phyloP scores from a whole-genome alignment of 2,329 filamentous ascomycete genomes.

The Chaetomium olivaceum region DNA sequence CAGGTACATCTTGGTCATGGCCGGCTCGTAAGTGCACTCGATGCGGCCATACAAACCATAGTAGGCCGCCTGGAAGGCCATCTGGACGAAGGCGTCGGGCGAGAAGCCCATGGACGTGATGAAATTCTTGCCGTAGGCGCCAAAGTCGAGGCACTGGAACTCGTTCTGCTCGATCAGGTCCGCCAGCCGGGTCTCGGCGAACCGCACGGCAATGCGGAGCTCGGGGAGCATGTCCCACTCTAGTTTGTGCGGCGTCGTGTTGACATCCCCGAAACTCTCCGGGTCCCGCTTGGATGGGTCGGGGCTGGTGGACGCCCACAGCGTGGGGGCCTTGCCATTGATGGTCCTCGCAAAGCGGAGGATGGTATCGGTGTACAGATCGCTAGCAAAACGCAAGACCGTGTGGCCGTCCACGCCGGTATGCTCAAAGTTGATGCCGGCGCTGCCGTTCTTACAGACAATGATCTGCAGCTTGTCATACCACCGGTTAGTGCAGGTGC shows the following conservation, averaged over 20 bases:
- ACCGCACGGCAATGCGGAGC: conserved; percentile 84
- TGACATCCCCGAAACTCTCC: conserved; percentile 87
- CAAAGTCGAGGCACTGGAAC: conserved; percentile 88
- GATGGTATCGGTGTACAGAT: conserved; percentile 97
- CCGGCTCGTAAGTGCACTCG: conserved; percentile 95
- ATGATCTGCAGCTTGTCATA: conserved; percentile 99
- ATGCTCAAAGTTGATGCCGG: conserved; percentile 98
- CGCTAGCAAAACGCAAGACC: conserved; percentile 91
- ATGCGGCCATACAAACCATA: conserved; percentile 93
- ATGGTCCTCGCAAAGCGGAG: conserved; percentile 92
- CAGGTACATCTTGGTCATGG: conserved; percentile 94
- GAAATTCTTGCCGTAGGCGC: conserved; percentile 91
- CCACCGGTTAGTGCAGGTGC: conserved; percentile 97
- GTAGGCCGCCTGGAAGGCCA: conserved; percentile 98
- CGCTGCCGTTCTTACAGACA: conserved; percentile 97
- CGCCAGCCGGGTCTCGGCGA: conserved; percentile 90
- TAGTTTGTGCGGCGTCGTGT: conserved; percentile 89
- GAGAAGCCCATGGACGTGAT: conserved; percentile 97
- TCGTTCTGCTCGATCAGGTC: conserved; percentile 97
- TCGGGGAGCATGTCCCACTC: conserved; percentile 98
- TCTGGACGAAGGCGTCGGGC: conserved; percentile 95
- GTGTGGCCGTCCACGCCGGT: conserved; percentile 98
- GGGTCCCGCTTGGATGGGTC: conserved; percentile 92
- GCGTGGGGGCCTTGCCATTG: conserved; percentile 85
- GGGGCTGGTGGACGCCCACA: conserved; percentile 89